These are phyloP conservation scores for Apiospora aurea DNA, from an alignment of 2,329 filamentous ascomycete species.

Conservation along the genomic window DNA sequence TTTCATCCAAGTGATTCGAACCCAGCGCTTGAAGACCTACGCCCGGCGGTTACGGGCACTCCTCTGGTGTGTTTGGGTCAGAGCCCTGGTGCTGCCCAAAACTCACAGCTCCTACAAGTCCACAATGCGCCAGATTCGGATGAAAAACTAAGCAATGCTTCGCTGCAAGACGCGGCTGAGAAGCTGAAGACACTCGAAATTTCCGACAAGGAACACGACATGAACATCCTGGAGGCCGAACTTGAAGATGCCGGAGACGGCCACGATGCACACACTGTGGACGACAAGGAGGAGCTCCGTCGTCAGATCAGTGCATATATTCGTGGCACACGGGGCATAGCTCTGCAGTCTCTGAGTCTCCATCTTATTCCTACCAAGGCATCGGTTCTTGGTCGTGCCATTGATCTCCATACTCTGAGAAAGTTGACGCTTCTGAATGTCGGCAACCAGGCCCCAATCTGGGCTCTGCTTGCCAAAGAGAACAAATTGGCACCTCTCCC, in stretches of 20 bases:
- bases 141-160: slow-evolving; percentile 23
- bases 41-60: too few species aligned
- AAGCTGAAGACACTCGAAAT: slow-evolving; percentile 40
- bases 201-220: slow-evolving; percentile 43
- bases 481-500: slow-evolving; percentile 59
- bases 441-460: slow-evolving; percentile 66
- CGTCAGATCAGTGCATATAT: slow-evolving; percentile 58
- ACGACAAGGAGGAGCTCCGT: slow-evolving; percentile 31
- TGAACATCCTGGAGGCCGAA: slow-evolving; percentile 47
- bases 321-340: slow-evolving; percentile 63
- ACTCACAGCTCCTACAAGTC: background rate
- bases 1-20: background rate
- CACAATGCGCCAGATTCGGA: background rate
- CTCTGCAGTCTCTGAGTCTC: slow-evolving; percentile 61
- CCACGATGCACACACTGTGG: slow-evolving; percentile 34
- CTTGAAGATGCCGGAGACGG: slow-evolving; percentile 45
- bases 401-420: slow-evolving; percentile 64
- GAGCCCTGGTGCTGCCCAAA: background rate
- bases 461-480: slow-evolving; percentile 62
- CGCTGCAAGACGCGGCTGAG: slow-evolving; percentile 25
- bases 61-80: background rate
- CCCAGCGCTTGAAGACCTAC: background rate
- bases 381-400: slow-evolving; percentile 60
- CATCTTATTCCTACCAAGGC: slow-evolving; percentile 67
- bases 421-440: slow-evolving; percentile 69